phyloP scores from a whole-genome alignment of 2,329 filamentous ascomycete species.

The Trichoderma lentiforme region DNA sequence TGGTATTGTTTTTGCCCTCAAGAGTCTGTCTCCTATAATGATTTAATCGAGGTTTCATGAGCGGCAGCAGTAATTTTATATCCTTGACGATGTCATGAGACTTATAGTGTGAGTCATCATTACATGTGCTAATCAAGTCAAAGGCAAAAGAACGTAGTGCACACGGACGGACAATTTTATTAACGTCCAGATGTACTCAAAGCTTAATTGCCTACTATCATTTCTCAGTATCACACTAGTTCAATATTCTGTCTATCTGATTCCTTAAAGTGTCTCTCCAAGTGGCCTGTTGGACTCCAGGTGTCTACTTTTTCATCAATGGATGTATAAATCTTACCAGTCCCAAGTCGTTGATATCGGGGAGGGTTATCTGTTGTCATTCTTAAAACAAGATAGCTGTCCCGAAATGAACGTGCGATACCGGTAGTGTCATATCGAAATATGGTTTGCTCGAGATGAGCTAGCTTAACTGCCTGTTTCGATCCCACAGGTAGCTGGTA shows the following conservation, averaged over 20 bases:
- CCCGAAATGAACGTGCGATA: background rate
- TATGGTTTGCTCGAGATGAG: background rate
- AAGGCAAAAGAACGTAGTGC: background rate
- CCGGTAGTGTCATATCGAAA: background rate
- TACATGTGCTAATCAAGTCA: background rate
- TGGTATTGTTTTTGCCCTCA: too few relatives aligned
- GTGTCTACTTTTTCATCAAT: background rate
- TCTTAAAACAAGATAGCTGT: background rate
- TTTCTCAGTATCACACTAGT: background rate
- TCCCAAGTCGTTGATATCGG: background rate
- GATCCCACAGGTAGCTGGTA: background rate
- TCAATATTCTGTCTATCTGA: background rate
- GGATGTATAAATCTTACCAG: background rate
- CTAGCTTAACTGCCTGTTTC: background rate
- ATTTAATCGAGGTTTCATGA: background rate
- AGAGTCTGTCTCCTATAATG: background rate
- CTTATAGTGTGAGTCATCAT: background rate
- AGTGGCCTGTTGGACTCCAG: background rate
- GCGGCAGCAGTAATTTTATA: background rate
- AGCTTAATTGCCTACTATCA: background rate
- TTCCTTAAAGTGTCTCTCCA: background rate
- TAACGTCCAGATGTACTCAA: background rate
- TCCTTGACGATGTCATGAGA: background rate
- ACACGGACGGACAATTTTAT: background rate
- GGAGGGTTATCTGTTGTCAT: background rate